phyloP scores from a whole-genome alignment of 148 eudicot genomes.

The Vaccinium vitisidaea region DNA sequence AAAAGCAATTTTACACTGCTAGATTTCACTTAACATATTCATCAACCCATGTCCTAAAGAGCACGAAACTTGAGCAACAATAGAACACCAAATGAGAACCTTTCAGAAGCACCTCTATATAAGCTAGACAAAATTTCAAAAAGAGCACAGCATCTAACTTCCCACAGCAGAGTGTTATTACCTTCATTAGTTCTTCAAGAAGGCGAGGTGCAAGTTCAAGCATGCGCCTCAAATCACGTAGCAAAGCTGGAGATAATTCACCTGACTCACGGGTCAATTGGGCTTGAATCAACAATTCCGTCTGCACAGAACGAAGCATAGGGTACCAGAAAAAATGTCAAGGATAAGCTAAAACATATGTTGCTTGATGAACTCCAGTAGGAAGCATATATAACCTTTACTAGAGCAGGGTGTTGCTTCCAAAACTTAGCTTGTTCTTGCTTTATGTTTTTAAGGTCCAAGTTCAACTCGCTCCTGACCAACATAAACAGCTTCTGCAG shows the following conservation, averaged over 20 bases:
- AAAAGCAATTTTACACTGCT: background rate
- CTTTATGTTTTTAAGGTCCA: constrained; percentile 79
- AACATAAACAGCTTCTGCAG: constrained; percentile 74
- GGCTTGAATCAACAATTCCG: constrained; percentile 79
- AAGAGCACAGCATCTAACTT: constrained; percentile 19
- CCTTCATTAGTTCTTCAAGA: constrained; percentile 88
- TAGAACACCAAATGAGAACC: background rate
- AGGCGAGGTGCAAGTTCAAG: constrained; percentile 83
- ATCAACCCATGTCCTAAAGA: background rate
- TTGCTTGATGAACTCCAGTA: background rate
- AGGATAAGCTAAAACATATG: background rate
- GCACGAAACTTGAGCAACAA: background rate
- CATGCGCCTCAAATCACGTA: constrained; percentile 63
- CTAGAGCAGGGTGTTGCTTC: constrained; percentile 95
- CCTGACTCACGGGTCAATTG: constrained; percentile 70
- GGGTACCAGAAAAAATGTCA: background rate
- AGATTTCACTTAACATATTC: background rate
- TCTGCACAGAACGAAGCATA: constrained; percentile 36
- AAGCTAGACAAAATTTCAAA: constrained; percentile 28
- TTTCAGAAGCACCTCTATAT: constrained; percentile 31
- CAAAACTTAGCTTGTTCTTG: constrained; percentile 96
- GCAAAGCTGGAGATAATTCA: constrained; percentile 56
- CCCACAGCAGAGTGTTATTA: constrained; percentile 12
- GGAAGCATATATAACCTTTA: constrained; percentile 51
- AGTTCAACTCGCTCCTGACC: constrained; percentile 84